Percentiles rank a stretch among this genome's conserved stretches.
Conservation (phyloP, 2,329 filamentous ascomycete species). For the Domatiomyces catenatus region DNA sequence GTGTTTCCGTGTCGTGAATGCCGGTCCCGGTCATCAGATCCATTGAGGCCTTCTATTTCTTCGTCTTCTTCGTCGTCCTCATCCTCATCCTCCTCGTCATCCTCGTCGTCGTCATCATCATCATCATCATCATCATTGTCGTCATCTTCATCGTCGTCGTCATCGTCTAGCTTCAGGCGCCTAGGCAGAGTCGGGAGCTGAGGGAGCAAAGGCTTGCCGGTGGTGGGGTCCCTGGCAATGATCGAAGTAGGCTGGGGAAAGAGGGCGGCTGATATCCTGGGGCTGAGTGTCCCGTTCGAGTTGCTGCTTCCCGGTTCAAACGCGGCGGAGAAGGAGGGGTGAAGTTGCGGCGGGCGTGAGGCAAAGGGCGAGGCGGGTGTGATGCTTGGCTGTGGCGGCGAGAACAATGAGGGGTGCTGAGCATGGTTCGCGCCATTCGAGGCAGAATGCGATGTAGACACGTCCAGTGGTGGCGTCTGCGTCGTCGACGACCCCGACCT, state of each 20-base stretch:
- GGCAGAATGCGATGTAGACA: conserved; percentile 5
- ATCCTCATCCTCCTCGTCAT: conserved; percentile 2
- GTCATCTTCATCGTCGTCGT: conserved; percentile 21
- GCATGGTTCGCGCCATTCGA: conserved; percentile 3
- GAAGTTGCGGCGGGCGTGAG: conserved; percentile 3
- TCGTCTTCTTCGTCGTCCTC: conserved; percentile 1
- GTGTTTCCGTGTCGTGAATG: not conserved
- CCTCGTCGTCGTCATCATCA: conserved; percentile 30
- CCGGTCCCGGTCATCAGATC: not conserved
- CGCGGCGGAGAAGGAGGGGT: conserved; percentile 3
- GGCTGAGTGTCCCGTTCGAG: conserved; percentile 11
- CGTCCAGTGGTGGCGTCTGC: not conserved
- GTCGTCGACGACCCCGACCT: conserved; percentile 23
- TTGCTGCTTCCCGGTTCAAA: conserved; percentile 13
- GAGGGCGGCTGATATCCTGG: conserved; percentile 8
- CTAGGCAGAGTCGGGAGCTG: conserved; percentile 27
- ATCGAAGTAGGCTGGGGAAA: conserved; percentile 12
- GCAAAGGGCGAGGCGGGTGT: not conserved
- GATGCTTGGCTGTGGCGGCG: conserved; percentile 4
- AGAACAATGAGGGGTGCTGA: conserved; percentile 9
- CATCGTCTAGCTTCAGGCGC: conserved; percentile 23
- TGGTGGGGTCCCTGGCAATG: conserved; percentile 14
- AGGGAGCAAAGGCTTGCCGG: conserved; percentile 13
- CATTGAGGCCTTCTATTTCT: not conserved
- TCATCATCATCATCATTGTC: conserved; percentile 23